phyloP scores from a whole-genome alignment of 441 rosid species.

The Mallotus repandus region DNA sequence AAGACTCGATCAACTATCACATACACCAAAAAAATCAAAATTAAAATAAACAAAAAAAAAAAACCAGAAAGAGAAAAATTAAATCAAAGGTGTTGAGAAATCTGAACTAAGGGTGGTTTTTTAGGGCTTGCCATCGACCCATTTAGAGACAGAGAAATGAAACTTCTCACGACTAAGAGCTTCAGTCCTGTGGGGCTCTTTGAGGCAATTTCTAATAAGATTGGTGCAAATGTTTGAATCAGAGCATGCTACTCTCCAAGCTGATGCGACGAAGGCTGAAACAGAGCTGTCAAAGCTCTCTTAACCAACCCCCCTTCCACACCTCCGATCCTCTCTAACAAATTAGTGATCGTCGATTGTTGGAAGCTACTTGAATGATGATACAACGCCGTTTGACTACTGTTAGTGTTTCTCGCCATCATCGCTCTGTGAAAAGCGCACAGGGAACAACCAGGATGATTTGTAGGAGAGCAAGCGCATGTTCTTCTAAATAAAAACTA shows the following conservation, averaged over 20 bases:
- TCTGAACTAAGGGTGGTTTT: no score
- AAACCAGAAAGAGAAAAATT: no score
- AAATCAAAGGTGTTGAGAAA: no score
- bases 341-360: slow-evolving; percentile 52
- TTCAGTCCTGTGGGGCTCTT: no score
- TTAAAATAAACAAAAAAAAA: no score
- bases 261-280: slow-evolving; percentile 47
- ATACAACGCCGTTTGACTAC: slow-evolving; percentile 13
- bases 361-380: slow-evolving; percentile 32
- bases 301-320: slow-evolving; percentile 49
- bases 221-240: no score
- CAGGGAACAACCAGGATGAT: slow-evolving; percentile 48
- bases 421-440: slow-evolving; percentile 39
- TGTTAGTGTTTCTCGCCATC: neutral
- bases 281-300: slow-evolving; percentile 43
- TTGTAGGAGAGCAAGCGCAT: slow-evolving; percentile 46
- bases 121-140: no score
- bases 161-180: no score
- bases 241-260: neutral
- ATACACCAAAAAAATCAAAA: no score
- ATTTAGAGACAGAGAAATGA: no score
- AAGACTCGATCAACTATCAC: no score
- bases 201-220: no score
- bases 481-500: slow-evolving; percentile 13
- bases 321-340: slow-evolving; percentile 46